These are phyloP conservation scores for Lentithecium fluviatile DNA, from an alignment of 495 filamentous ascomycete genomes.

Conservation along the genomic window DNA sequence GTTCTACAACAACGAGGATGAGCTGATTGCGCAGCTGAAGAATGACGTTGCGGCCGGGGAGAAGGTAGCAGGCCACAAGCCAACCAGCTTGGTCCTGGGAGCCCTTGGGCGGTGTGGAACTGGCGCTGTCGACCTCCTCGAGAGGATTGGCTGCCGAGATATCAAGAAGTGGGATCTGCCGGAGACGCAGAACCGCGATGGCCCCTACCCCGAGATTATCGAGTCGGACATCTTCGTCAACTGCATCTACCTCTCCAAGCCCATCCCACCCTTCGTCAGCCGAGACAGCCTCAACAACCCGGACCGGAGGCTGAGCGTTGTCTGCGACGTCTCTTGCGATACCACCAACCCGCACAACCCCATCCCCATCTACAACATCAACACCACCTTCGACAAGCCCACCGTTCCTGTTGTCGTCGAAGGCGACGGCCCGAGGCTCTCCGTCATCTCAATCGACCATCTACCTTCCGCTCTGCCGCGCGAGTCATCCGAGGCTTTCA, in stretches of 20 bases:
- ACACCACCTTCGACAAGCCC: constrained; percentile 44
- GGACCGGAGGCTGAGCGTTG: constrained; percentile 72
- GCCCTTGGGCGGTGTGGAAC: constrained; percentile 81
- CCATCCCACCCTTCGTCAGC: constrained; percentile 73
- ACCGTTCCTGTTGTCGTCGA: constrained; percentile 45
- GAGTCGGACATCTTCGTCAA: constrained; percentile 67
- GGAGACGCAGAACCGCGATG: constrained; percentile 75
- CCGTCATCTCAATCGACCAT: constrained; percentile 69
- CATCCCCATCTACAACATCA: constrained; percentile 71
- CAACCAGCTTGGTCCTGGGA: constrained; percentile 60
- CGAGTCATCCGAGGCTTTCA: constrained; percentile 87
- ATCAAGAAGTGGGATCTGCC: constrained; percentile 90
- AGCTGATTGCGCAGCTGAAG: constrained; percentile 72
- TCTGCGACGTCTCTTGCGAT: constrained; percentile 74
- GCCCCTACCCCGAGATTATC: constrained; percentile 85
- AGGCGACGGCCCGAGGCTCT: constrained; percentile 22
- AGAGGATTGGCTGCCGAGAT: constrained; percentile 70
- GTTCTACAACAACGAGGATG: constrained; percentile 70
- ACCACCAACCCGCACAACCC: constrained; percentile 54
- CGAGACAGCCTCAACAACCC: constrained; percentile 64
- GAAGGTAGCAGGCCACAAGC: constrained; percentile 53
- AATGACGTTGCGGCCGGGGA: constrained; percentile 59
- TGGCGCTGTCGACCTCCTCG: constrained; percentile 78
- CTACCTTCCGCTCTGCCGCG: constrained; percentile 82
- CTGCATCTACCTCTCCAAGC: constrained; percentile 69